Evolutionary conservation across 1,139 yeast genomes (phyloP), one percentile per base, ranked within the genome.

Genomic region (Wickerhamomyces sp.): DNA sequence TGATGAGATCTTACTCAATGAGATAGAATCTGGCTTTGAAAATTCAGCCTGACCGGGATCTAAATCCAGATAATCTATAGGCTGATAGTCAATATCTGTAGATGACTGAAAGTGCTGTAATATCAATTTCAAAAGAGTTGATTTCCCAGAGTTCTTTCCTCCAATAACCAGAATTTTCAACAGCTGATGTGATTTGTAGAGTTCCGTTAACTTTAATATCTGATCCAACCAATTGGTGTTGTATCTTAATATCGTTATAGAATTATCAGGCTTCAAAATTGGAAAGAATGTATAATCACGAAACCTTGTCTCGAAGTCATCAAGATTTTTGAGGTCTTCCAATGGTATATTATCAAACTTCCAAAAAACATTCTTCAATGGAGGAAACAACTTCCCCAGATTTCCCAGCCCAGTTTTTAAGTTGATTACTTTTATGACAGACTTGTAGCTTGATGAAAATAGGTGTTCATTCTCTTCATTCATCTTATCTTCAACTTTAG

Each of bases 11-110:
- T 57, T 56, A 11, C 52, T 54, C 27, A 66, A 48, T 2, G 72
- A 68, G 1, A 69, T 58, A 37, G 66, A 76, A 37, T 87, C 91
- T 0, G 96, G 94, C 7, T 71, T 69, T 0, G 93, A 79, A 52
- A 76, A 82, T 59, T 88, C 96, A 0, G 95, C 80, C 60, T 90
- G 97, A 0, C 96, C 96, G 0, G 97, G 96, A 62, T 93, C 99
- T 4, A 90, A 63, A 58, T 93, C 98, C 32, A 93, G 56, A 42
- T 81, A 76, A 31, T 75, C 71, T 43, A 66, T 64, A 11, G 52
- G 56, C 18, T 34, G 44, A 11, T 34, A 18, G 4, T 10, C 23
- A 18, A 40, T 27, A 47, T 58, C 34, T 44, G 47, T 10, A 29
- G 50, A 50, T 54, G 47, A 10, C 50, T 63, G 45, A 43, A 69